phyloP scores from a whole-genome alignment of 495 filamentous ascomycete genomes.

The Hypoxylon rickii region DNA sequence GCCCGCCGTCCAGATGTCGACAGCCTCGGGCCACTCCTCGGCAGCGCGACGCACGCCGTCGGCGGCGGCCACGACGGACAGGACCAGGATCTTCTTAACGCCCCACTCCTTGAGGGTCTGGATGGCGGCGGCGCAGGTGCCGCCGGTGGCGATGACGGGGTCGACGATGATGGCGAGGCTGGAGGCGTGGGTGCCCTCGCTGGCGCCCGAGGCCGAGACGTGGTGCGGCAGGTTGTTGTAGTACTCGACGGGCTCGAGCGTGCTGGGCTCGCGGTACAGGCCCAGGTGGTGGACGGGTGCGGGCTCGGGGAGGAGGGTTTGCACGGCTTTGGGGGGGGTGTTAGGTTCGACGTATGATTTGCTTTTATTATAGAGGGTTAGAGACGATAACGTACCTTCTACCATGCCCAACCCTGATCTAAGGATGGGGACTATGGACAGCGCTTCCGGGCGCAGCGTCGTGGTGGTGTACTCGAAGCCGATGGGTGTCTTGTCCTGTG shows the following conservation, averaged over 20 bases:
- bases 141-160: constrained; percentile 92
- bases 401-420: constrained; percentile 90
- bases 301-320: constrained; percentile 77
- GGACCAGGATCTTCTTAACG: constrained; percentile 74
- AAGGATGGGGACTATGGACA: constrained; percentile 90
- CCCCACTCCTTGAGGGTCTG: constrained; percentile 91
- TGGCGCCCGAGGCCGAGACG: constrained; percentile 33
- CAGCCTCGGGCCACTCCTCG: constrained; percentile 70
- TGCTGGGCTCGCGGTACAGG: constrained; percentile 84
- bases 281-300: constrained; percentile 92
- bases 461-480: constrained; percentile 69
- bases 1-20: constrained; percentile 82
- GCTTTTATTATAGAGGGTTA: constrained; percentile 2
- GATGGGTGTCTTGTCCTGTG: constrained; percentile 74
- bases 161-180: constrained; percentile 83
- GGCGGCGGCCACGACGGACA: constrained; percentile 74
- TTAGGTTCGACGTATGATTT: constrained; percentile 4
- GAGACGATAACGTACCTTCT: constrained; percentile 58
- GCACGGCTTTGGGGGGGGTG: constrained; percentile 62
- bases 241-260: constrained; percentile 91
- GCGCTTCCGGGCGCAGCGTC: constrained; percentile 59
- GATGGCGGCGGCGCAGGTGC: constrained; percentile 86
- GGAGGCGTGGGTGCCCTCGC: constrained; percentile 42
- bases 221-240: constrained; percentile 96
- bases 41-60: constrained; percentile 70